phyloP scores from a whole-genome alignment of 192 early-diverging fungal genomes.

The Coemansia sp. region DNA sequence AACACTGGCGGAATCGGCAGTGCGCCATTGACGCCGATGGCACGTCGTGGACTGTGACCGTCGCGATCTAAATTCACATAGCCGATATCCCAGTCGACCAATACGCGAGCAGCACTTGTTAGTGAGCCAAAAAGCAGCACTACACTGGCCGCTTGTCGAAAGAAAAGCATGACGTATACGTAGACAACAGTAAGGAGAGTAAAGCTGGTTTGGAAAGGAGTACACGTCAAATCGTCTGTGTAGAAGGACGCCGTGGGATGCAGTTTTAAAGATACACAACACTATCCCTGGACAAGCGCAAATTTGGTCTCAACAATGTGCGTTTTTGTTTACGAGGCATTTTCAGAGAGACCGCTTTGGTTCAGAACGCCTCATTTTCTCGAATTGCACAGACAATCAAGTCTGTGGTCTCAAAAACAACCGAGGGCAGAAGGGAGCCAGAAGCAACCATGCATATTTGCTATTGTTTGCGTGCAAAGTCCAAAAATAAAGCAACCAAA shows the following conservation, averaged over 20 bases:
- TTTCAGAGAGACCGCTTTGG: neutral
- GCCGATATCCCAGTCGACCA: conserved; percentile 63
- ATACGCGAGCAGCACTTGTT: neutral
- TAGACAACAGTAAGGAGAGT: neutral
- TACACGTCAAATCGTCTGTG: neutral
- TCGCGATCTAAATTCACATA: conserved; percentile 64
- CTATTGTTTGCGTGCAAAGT: neutral
- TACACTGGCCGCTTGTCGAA: neutral
- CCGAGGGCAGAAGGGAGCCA: neutral
- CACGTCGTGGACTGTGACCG: conserved; percentile 57
- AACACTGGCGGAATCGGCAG: conserved; percentile 54
- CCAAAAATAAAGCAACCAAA: neutral
- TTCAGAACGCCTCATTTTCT: neutral
- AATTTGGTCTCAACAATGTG: neutral
- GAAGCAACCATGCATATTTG: neutral
- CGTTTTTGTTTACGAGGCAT: conserved; percentile 7
- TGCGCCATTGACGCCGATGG: conserved; percentile 62
- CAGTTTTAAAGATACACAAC: neutral
- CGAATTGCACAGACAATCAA: neutral
- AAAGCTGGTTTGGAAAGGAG: neutral
- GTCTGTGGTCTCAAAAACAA: neutral
- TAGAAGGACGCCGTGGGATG: neutral
- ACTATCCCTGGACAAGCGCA: neutral
- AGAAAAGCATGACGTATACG: neutral
- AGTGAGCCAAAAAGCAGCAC: neutral